A percentile compares a stretch with the other conserved stretches of the same genome.
Conservation (phyloP, 768 basidiomycete genomes). For the Cytidiella melzeri region DNA sequence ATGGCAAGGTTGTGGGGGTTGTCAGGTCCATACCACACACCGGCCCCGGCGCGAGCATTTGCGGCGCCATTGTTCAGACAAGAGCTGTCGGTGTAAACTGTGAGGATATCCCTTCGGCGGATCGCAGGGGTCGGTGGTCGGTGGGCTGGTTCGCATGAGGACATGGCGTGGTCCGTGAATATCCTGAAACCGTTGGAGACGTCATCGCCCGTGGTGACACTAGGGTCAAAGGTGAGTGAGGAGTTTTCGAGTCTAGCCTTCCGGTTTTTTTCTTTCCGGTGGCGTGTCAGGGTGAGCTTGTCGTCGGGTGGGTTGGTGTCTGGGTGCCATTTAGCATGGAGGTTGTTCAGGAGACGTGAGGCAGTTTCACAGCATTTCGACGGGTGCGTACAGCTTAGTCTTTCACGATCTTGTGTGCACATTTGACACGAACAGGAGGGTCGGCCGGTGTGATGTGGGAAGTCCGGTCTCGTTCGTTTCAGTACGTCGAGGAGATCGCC, state of each 20-base stretch:
- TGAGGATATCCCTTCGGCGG: not conserved
- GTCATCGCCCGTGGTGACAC: not conserved
- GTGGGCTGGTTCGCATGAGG: not conserved
- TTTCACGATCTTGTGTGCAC: not conserved
- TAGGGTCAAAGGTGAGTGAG: not conserved
- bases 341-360: not conserved
- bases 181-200: not conserved
- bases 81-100: conserved; percentile 24
- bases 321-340: not conserved
- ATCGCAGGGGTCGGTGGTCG: not conserved
- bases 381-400: not conserved
- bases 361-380: not conserved
- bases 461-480: not conserved
- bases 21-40: not conserved
- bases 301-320: not conserved
- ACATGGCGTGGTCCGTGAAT: not conserved
- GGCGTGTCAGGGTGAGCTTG: not conserved
- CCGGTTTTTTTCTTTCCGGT: not conserved
- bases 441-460: not conserved
- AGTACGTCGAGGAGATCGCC: not conserved
- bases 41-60: conserved; percentile 15
- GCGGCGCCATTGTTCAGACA: conserved; percentile 18
- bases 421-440: not conserved
- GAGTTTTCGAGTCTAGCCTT: not conserved
- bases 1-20: not conserved